A percentile compares a stretch with the other conserved stretches of the same genome.
These are phyloP conservation scores for Pseudogymnoascus sp. DNA, from an alignment of 2,329 filamentous ascomycete species.

Conservation along the genomic window DNA sequence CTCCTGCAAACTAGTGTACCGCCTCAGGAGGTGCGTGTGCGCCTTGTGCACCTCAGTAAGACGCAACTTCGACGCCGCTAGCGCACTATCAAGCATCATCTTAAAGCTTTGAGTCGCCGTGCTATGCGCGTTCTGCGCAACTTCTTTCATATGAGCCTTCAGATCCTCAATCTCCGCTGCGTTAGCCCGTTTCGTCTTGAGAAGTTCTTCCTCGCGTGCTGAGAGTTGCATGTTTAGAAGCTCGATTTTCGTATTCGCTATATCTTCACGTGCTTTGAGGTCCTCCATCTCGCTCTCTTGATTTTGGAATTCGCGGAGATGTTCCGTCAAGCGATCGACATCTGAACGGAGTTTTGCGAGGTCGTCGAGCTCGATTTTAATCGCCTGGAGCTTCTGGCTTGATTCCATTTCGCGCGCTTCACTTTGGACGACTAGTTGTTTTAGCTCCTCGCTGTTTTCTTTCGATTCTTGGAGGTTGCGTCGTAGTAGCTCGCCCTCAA, in stretches of 20 bases:
- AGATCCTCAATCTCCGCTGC: conserved; percentile 41
- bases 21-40: conserved; percentile 41
- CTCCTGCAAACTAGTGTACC: conserved; percentile 43
- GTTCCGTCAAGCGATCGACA: conserved; percentile 51
- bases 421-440: conserved; percentile 56
- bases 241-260: conserved; percentile 52
- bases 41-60: conserved; percentile 44
- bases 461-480: conserved; percentile 51
- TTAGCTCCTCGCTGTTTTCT: conserved; percentile 57
- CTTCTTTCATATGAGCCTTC: conserved; percentile 25
- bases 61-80: conserved; percentile 40
- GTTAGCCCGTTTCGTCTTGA: conserved; percentile 34
- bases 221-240: conserved; percentile 51
- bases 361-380: conserved; percentile 54
- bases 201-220: conserved; percentile 42
- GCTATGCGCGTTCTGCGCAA: conserved; percentile 24
- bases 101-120: conserved; percentile 25
- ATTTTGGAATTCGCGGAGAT: conserved; percentile 56
- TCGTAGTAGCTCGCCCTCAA: conserved; percentile 49
- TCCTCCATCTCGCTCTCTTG: conserved; percentile 53
- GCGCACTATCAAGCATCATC: conserved; percentile 40
- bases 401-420: conserved; percentile 61
- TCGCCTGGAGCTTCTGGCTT: conserved; percentile 56
- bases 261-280: conserved; percentile 49
- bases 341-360: conserved; percentile 52